Base-by-base conservation (phyloP, 352 stramenopile species). In the Globisporangium uncinulatum region DNA sequence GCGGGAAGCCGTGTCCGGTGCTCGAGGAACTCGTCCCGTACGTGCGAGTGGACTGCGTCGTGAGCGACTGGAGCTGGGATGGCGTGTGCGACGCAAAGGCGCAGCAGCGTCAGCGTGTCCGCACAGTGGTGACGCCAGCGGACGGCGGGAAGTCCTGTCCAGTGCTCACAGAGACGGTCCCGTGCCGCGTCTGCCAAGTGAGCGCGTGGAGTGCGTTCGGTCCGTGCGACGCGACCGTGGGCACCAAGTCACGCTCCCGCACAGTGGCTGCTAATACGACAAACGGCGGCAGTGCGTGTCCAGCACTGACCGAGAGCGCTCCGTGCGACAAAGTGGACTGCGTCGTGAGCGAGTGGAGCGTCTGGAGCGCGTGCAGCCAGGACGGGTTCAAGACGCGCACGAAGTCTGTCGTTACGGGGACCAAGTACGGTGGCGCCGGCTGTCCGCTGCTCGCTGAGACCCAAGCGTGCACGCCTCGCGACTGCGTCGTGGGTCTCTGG, bases 241-340 rank as follows among this genome's bases (percentile, higher is more conserved):
- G 58, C 1, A 66, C 68, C 19, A 79, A 79, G 46, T 65, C 65
- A 15, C 66, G 64, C 19, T 61, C 59, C 19, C 73, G 74, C 6
- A 52, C 51, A 4, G 69, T 87, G 24, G 45, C 59, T 4, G 62
- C 51, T 0, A 50, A 68, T 0, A 51, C 73, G 9, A 47, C 51
- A 3, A 76, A 77, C 51, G 76, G 73, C 6, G 76, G 78, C 1
- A 54, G 59, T 0, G 64, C 64, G 17, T 89, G 79, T 20, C 66
- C 57, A 46, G 46, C 29, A 0, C 64, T 86, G 8, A 69, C 61
- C 0, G 66, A 75, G n/a, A 62, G 43, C 0, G 53, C 53, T 0
- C 34, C 59, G n/a, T 78, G 70, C 39, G 67, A 74, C 36, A 76
- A 75, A 32, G 65, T 81, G 2, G 68, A 89, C 57, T 89, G 79